phyloP scores from a whole-genome alignment of 495 filamentous ascomycete genomes.

The Aspergillus mulundensis region DNA sequence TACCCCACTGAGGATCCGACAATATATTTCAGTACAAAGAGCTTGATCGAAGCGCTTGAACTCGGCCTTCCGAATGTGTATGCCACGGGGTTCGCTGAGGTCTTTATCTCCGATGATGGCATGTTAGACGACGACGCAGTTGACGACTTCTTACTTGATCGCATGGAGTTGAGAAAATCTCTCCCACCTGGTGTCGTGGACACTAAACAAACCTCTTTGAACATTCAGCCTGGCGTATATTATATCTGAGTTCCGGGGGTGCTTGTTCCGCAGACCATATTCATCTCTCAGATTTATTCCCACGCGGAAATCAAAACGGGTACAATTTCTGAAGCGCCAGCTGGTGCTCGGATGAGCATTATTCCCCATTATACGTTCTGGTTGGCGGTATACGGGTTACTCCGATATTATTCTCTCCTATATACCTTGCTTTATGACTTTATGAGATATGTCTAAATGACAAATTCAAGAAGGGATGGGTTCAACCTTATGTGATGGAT shows the following conservation, averaged over 20 bases:
- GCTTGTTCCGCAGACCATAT: neutral
- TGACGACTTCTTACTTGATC: conserved; percentile 21
- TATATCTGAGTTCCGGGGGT: conserved; percentile 7
- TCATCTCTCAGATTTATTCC: neutral
- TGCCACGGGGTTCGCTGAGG: conserved; percentile 22
- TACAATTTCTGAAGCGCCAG: neutral
- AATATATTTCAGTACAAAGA: conserved; percentile 19
- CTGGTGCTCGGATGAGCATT: neutral
- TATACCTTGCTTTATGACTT: neutral
- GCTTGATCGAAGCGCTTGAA: conserved; percentile 19
- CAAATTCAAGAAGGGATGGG: neutral
- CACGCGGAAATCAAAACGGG: neutral
- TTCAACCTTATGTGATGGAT: too few species aligned
- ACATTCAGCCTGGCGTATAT: conserved; percentile 16
- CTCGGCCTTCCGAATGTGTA: conserved; percentile 22
- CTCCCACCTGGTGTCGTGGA: neutral
- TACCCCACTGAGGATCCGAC: conserved; percentile 14
- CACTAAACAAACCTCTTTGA: neutral
- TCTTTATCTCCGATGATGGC: conserved; percentile 14
- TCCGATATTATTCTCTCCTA: too few species aligned
- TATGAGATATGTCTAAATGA: neutral
- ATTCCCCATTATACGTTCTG: too few species aligned
- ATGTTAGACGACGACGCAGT: conserved; percentile 24
- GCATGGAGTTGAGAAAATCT: conserved; percentile 2
- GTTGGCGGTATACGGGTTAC: too few species aligned